Evolutionary conservation across 495 filamentous ascomycete genomes (phyloP), one percentile per base, ranked within the genome.

Genomic region (Podospora sp.): DNA sequence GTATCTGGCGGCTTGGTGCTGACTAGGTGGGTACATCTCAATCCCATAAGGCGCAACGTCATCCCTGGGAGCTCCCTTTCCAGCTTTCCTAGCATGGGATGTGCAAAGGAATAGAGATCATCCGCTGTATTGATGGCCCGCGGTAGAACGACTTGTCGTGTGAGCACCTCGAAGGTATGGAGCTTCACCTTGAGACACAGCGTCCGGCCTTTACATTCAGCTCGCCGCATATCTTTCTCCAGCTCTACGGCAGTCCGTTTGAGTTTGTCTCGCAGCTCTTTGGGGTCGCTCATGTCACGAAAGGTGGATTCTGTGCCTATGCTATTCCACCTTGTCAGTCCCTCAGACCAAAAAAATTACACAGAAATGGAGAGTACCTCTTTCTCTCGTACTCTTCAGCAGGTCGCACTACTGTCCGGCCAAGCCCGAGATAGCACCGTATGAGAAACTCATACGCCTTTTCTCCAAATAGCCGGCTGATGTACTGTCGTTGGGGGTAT

Each of bases 301-400:
- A 99, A 99, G 0, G 95, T 99, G 57, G 87, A 89, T 78, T 99
- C 95, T 0, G 94, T 97, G 33, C 95, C 94, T 5, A 99, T 90
- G 69, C 91, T 96, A 75, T 97, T 97, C 12, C 94, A 86, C 3
- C 11, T 20, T 16, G 49, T 55, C 27, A 36, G 46, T 6, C 26
- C 11, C 9, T 1, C 26, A 0, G 16, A 6, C 26, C 18, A 29
- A 24, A 46, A 29, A 24, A 46, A 24, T 1, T 6, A 20, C n/a
- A 27, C 21, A 16, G n/a, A 4, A 9, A n/a, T 5, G 29, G 1
- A 50, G 14, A 50, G 9, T 57, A 49, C 63, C 63, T 65, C 33
- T 65, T 65, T 26, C 63, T 65, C 71, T 97, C 93, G 68, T 95
- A 92, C 56, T 92, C 92, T 67, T 96, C 94, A 0, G 90, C 90